Percentiles rank a stretch among this genome's conserved stretches.
These are phyloP conservation scores for Xerocomellus amylosporus DNA, from an alignment of 768 basidiomycete genomes.

Conservation along the genomic window DNA sequence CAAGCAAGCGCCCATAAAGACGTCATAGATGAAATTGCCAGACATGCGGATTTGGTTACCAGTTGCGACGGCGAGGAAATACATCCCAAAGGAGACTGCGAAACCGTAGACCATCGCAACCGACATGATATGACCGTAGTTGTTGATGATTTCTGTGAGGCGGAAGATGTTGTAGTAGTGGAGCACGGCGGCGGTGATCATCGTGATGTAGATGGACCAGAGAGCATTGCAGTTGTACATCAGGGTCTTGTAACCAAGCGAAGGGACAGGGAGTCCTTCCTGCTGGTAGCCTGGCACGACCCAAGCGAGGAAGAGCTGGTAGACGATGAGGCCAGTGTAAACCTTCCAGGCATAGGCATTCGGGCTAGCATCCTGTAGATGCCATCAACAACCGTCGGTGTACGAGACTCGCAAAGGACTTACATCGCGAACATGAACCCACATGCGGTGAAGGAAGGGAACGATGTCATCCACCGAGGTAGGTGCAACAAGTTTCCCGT, in stretches of 20 bases:
- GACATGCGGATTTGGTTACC: conserved; percentile 89
- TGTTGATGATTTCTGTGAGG: conserved; percentile 91
- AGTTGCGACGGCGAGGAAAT: conserved; percentile 71
- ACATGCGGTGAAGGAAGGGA: conserved; percentile 81
- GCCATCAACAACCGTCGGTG: not conserved
- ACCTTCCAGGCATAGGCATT: conserved; percentile 87
- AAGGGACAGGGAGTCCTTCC: conserved; percentile 95
- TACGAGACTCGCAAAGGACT: conserved; percentile 20
- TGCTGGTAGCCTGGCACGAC: conserved; percentile 90
- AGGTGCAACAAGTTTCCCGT: conserved; percentile 76
- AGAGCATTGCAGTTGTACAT: conserved; percentile 98
- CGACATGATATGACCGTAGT: conserved; percentile 94
- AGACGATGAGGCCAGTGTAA: conserved; percentile 83
- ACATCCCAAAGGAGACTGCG: conserved; percentile 73
- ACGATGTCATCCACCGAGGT: conserved; percentile 62
- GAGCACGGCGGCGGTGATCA: conserved; percentile 68
- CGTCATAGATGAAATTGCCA: conserved; percentile 91
- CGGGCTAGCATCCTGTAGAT: conserved; percentile 79
- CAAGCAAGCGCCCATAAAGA: conserved; percentile 93
- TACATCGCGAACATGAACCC: conserved; percentile 79
- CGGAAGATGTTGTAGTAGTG: conserved; percentile 84
- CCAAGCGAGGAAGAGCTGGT: conserved; percentile 88
- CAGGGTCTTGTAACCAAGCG: conserved; percentile 87
- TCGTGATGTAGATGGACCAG: conserved; percentile 76
- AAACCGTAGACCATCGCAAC: conserved; percentile 94